Percentiles rank a stretch among this genome's conserved stretches.
These are phyloP conservation scores for Astrothelium subdiscretum DNA, from an alignment of 495 filamentous ascomycete species.

Conservation along the genomic window DNA sequence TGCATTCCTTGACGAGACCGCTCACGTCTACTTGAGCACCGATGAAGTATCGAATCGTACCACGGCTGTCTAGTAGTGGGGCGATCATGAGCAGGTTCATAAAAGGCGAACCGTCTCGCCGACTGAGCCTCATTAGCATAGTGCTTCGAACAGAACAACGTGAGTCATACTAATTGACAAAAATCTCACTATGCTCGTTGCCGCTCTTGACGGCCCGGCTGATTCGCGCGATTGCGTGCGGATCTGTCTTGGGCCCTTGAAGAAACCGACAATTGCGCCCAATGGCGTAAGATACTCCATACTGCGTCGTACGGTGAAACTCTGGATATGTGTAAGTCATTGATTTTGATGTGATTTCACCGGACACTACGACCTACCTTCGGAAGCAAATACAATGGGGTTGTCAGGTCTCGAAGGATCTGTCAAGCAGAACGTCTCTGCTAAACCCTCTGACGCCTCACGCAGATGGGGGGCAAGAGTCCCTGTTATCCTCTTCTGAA, in stretches of 20 bases:
- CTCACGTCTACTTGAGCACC: constrained; percentile 57
- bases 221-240: constrained; percentile 41
- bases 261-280: constrained; percentile 54
- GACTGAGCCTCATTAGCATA: constrained; percentile 25
- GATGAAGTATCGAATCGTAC: constrained; percentile 49
- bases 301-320: constrained; percentile 54
- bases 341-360: background rate
- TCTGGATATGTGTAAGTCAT: constrained; percentile 4
- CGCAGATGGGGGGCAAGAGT: constrained; percentile 40
- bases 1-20: constrained; percentile 49
- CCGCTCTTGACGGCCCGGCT: constrained; percentile 42
- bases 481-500: constrained; percentile 45
- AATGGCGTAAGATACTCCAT: constrained; percentile 45
- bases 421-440: constrained; percentile 66
- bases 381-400: constrained; percentile 67
- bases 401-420: constrained; percentile 64
- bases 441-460: constrained; percentile 56
- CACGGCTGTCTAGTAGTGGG: constrained; percentile 49
- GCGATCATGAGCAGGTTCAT: constrained; percentile 58
- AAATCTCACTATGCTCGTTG: constrained; percentile 52
- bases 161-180: constrained; percentile 53
- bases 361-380: constrained; percentile 39
- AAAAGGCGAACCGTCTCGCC: constrained; percentile 55
- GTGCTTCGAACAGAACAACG: background rate
- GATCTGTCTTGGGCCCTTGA: constrained; percentile 50